Evolutionary conservation across 495 filamentous ascomycete genomes (phyloP), one percentile per base, ranked within the genome.

Genomic region (Aspergillus egyptiacus): DNA sequence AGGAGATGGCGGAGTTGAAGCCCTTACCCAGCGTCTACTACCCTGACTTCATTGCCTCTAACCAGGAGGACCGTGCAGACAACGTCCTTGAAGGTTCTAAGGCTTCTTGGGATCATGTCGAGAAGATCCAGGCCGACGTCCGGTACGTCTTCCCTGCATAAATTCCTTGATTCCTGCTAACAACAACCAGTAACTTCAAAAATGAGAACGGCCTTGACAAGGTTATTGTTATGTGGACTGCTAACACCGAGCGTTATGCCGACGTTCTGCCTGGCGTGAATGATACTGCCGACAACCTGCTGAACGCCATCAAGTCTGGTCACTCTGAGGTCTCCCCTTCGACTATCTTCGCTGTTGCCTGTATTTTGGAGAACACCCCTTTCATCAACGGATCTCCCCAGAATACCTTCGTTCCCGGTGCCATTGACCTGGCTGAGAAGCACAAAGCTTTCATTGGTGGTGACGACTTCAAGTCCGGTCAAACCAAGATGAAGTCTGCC

Each of bases 401-500:
- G 74, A 98, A 98, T 78, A 97, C 93, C 30, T 96, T 98, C 54
- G 93, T 98, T 23, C 91, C 93, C 2, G 93, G 93, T 58, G 86
- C 83, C 37, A 84, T 96, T 51, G 75, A 91, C 51, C 80, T 97
- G 34, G 94, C 93, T n/a, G 87, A 94, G 76, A 74, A 84, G 71
- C 80, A 87, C 67, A 73, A 76, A 48, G 81, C 94, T 24, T 98
- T 96, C 77, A 89, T 98, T 58, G 94, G 91, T 33, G 93, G 93
- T 58, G 93, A 98, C 67, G 93, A 98, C 74, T 98, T 98, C 83
- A 98, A 98, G 80, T 97, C 93, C 43, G 93, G 93, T 51, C 93
- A 98, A 79, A 98, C 93, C 60, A 98, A 98, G 83, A 98, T 98
- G 93, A 98, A 98, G 71, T 96, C 90, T 31, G 94, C 94, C 15